These are phyloP conservation scores for Endocarpon pusillum DNA, from an alignment of 495 filamentous ascomycete genomes.

Conservation along the genomic window DNA sequence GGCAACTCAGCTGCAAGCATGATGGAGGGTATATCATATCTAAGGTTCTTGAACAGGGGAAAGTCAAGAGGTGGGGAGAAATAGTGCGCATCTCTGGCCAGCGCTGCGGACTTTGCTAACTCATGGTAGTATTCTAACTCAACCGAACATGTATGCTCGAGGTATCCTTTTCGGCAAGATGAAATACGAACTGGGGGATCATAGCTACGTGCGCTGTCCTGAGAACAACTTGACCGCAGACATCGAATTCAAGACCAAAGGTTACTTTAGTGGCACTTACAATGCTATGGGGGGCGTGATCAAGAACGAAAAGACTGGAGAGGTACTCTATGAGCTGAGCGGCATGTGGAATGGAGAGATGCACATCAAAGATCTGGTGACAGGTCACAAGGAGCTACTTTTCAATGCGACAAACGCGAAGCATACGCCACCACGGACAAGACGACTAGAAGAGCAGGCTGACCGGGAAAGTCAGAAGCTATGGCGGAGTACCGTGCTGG, in stretches of 20 bases:
- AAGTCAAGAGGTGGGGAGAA: conserved; percentile 50
- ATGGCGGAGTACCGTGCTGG: conserved; percentile 65
- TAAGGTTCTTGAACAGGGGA: conserved; percentile 67
- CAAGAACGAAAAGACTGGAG: conserved; percentile 73
- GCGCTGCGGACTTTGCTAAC: conserved; percentile 6
- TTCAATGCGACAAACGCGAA: conserved; percentile 72
- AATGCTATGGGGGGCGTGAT: conserved; percentile 90
- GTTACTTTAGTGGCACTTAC: conserved; percentile 90
- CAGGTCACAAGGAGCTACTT: conserved; percentile 68
- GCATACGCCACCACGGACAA: conserved; percentile 53
- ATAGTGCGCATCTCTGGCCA: conserved; percentile 47
- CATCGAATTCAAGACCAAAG: conserved; percentile 97
- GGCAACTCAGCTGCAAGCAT: conserved; percentile 95
- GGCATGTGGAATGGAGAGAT: conserved; percentile 93
- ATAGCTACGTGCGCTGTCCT: conserved; percentile 85
- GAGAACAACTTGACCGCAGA: conserved; percentile 77
- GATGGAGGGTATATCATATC: conserved; percentile 89
- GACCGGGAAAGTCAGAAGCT: conserved; percentile 80
- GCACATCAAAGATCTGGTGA: conserved; percentile 72
- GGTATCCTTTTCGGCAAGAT: conserved; percentile 98
- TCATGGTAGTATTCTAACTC: conserved; percentile 56
- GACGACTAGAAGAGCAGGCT: conserved; percentile 72
- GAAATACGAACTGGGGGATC: conserved; percentile 98
- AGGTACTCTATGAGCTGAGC: conserved; percentile 74
- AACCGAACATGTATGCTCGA: conserved; percentile 98